Percentiles rank a stretch among this genome's conserved stretches.
Conservation (phyloP, 257 asterid genomes). For the Voacanga thouarsii region DNA sequence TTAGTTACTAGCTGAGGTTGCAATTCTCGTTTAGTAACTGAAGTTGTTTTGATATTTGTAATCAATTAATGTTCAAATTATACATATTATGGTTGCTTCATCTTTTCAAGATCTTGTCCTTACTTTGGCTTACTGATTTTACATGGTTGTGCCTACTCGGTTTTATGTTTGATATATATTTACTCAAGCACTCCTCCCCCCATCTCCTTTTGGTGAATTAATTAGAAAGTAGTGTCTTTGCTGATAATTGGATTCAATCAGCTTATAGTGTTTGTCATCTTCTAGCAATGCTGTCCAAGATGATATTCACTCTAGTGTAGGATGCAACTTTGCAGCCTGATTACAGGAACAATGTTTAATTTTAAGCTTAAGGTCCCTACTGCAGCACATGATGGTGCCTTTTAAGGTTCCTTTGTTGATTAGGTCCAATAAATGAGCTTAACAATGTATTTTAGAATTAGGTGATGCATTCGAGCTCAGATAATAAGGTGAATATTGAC, state of each 20-base stretch:
- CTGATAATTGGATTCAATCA: neutral
- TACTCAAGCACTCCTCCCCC: neutral
- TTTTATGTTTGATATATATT: neutral
- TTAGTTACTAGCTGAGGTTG: neutral
- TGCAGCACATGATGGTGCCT: neutral
- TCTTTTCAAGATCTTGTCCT: neutral
- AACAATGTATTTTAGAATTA: neutral
- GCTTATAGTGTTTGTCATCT: neutral
- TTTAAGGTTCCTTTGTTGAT: neutral
- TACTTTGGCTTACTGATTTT: neutral
- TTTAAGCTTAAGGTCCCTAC: too few relatives aligned
- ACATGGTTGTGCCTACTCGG: neutral
- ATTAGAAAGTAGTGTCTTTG: neutral
- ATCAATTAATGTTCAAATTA: neutral
- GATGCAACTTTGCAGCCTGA: neutral
- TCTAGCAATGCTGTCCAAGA: neutral
- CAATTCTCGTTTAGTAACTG: neutral
- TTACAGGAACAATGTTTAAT: neutral
- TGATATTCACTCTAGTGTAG: neutral
- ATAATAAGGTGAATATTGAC: neutral
- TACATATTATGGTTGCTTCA: neutral
- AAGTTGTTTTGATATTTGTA: neutral
- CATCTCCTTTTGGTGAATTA: neutral
- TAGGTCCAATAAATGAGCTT: neutral
- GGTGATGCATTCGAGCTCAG: too few relatives aligned